Percentiles rank a stretch among this genome's conserved stretches.
These are phyloP conservation scores for Tulasnella sp. DNA, from an alignment of 768 basidiomycete genomes.

Conservation along the genomic window DNA sequence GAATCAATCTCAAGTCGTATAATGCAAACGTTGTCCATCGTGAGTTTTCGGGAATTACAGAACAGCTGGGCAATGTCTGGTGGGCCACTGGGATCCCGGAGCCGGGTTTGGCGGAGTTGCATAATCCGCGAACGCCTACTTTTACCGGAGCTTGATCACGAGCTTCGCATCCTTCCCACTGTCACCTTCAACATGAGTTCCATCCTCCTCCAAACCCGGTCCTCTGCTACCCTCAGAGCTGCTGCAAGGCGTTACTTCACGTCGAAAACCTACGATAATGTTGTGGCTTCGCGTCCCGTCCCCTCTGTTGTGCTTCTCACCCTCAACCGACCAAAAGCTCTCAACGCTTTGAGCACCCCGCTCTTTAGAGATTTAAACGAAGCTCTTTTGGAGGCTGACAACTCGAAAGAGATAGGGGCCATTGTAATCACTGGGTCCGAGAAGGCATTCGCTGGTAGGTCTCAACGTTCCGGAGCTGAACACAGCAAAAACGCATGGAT, in stretches of 20 bases:
- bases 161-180: background rate
- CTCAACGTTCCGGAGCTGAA: background rate
- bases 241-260: background rate
- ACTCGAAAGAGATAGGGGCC: conserved; percentile 29
- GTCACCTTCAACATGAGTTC: conserved; percentile 13
- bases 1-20: too few species aligned
- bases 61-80: too few species aligned
- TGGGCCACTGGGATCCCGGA: too few species aligned
- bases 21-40: too few species aligned
- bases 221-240: background rate
- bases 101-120: too few species aligned
- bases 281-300: conserved; percentile 21
- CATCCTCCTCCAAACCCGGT: conserved; percentile 2
- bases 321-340: conserved; percentile 76
- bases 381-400: conserved; percentile 28
- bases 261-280: conserved; percentile 4
- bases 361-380: conserved; percentile 39
- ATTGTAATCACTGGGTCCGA: conserved; percentile 36
- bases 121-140: too few species aligned
- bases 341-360: conserved; percentile 76
- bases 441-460: conserved; percentile 35
- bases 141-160: too few species aligned
- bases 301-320: conserved; percentile 49
- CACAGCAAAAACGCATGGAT: background rate
- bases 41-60: too few species aligned